phyloP scores from a whole-genome alignment of 371 early-diverging fungal species.

The Mucor piriformis region DNA sequence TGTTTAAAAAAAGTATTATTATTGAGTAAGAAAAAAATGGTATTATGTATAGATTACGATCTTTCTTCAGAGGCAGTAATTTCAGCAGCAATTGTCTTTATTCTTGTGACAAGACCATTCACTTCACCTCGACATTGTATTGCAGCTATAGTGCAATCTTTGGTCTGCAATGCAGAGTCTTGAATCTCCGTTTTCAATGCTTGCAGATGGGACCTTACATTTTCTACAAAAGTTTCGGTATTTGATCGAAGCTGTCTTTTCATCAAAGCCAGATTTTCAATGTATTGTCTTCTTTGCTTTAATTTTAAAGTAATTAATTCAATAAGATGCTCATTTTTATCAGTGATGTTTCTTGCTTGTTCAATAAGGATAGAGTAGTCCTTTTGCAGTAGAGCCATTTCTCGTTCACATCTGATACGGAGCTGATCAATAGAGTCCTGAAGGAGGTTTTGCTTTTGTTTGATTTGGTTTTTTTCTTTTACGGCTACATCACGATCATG shows the following conservation, averaged over 20 bases:
- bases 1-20: too few species aligned
- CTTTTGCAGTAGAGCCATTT: conserved; percentile 29
- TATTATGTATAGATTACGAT: neutral
- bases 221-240: conserved; percentile 17
- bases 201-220: conserved; percentile 29
- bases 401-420: conserved; percentile 32
- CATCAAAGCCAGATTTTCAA: conserved; percentile 12
- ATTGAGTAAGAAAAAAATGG: too few species aligned
- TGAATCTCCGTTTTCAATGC: conserved; percentile 29
- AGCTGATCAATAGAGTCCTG: conserved; percentile 30
- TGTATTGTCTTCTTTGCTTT: conserved; percentile 17
- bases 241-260: conserved; percentile 18
- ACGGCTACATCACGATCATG: conserved; percentile 42
- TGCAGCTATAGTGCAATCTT: conserved; percentile 33
- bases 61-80: conserved; percentile 23
- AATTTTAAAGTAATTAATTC: conserved; percentile 19
- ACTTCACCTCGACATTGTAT: conserved; percentile 46
- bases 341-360: conserved; percentile 27
- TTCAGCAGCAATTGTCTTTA: conserved; percentile 43
- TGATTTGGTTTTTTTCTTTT: conserved; percentile 37
- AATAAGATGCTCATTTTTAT: conserved; percentile 16
- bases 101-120: conserved; percentile 37
- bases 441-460: conserved; percentile 33
- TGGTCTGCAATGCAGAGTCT: conserved; percentile 21
- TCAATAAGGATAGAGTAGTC: conserved; percentile 24